Evolutionary conservation across 2,329 filamentous ascomycete species (phyloP), one percentile per base, ranked within the genome.

Genomic region (Nannizziopsis barbatae): DNA sequence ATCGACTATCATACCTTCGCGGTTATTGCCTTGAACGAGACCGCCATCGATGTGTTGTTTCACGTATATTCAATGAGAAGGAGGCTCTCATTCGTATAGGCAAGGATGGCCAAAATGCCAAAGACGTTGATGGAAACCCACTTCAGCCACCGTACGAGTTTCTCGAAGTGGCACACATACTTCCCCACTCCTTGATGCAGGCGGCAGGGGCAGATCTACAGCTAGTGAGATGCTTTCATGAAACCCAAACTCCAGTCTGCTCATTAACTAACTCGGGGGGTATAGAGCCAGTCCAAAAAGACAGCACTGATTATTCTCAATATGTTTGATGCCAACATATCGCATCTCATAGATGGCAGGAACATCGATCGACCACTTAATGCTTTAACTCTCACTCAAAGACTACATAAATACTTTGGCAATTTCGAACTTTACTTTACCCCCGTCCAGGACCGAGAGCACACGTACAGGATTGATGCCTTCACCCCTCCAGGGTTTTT

Each of bases 301-400:
- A 56, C 60, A 0, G 62, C 65, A 10, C 54, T 70, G 5, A 51
- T 54, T 20, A 62, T 70, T 37, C 60, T 70, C 3, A 65, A 70
- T 22, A 70, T 70, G 65, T 68, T 71, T 52, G 67, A 71, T 50
- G 49, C 32, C 22, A 63, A 60, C 36, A 58, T 65, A n/a, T 55
- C 52, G 2, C 54, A 62, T 51, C 43, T 69, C 1, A 67, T 70
- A 45, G 57, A 69, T 31, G 65, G 67, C 33, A 46, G 49, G 27
- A 57, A 68, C 8, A 68, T 70, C 45, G 65, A 71, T 52, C 58
- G 60, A 42, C 64, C 65, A 18, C 52, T 55, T 18, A 71, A 72
- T 53, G 66, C 67, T 14, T 56, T 68, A 10, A 66, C 63, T 5
- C 56, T 69, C 31, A 58, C 57, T 8, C 45, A 38, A 31, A 15